phyloP scores from a whole-genome alignment of 2,329 filamentous ascomycete species.

The Paracoccidioides lutzii region DNA sequence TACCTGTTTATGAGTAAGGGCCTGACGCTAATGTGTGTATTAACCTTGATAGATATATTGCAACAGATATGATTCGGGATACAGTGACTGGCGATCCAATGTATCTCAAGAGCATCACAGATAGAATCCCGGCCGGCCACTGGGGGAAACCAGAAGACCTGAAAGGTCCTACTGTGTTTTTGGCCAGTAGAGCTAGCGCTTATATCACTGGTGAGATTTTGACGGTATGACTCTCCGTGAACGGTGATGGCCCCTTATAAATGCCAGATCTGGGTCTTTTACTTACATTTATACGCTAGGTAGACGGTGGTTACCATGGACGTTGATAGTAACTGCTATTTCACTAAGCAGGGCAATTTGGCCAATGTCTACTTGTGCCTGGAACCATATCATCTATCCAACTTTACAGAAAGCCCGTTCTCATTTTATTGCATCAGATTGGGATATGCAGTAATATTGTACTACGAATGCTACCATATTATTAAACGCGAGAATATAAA shows the following conservation, averaged over 20 bases:
- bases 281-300: background rate
- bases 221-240: background rate
- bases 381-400: background rate
- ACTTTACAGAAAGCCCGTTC: too few species aligned
- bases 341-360: background rate
- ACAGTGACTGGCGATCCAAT: background rate
- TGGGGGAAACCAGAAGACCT: conserved; percentile 11
- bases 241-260: background rate
- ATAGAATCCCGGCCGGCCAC: conserved; percentile 8
- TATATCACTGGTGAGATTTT: conserved; percentile 40
- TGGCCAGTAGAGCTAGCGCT: conserved; percentile 11
- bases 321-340: background rate
- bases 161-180: conserved; percentile 9
- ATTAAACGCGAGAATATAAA: background rate
- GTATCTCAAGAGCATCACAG: conserved; percentile 5
- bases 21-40: background rate
- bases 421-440: background rate
- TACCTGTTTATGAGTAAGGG: background rate
- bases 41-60: conserved; percentile 35
- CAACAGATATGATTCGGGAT: conserved; percentile 7
- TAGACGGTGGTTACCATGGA: conserved; percentile 7
- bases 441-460: background rate
- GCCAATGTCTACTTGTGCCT: background rate
- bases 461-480: background rate
- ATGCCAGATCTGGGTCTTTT: background rate